Evolutionary conservation across 768 basidiomycete species (phyloP).

Genomic region (Kwoniella botswanensis): DNA sequence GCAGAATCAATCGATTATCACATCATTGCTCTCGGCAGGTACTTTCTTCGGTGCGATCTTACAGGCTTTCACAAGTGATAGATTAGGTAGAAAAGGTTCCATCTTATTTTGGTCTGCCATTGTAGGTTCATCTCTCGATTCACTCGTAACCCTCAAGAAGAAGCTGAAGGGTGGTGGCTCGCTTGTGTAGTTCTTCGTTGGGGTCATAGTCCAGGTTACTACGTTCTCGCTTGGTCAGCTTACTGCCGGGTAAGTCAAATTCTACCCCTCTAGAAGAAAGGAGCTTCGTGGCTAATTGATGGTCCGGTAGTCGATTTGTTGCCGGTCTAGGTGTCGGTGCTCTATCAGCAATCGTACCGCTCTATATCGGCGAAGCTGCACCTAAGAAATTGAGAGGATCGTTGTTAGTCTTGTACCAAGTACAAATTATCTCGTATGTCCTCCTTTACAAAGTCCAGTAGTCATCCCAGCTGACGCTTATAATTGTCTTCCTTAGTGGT

Average conservation of each 20-base stretch:
- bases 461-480: slow-evolving; percentile 7
- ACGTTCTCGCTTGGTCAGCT: slow-evolving; percentile 68
- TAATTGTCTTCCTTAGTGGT: slow-evolving; percentile 9
- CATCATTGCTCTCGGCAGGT: slow-evolving; percentile 76
- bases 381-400: slow-evolving; percentile 55
- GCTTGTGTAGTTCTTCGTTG: slow-evolving; percentile 27
- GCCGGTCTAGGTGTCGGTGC: slow-evolving; percentile 34
- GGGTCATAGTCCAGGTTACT: slow-evolving; percentile 63
- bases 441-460: not conserved
- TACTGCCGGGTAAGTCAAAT: slow-evolving; percentile 62
- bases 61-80: slow-evolving; percentile 69
- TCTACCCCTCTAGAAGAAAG: slow-evolving; percentile 62
- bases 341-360: slow-evolving; percentile 34
- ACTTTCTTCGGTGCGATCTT: slow-evolving; percentile 49
- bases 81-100: slow-evolving; percentile 72
- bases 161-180: too few relatives aligned
- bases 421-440: slow-evolving; percentile 65
- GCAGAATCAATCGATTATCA: slow-evolving; percentile 75
- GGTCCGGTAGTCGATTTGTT: slow-evolving; percentile 58
- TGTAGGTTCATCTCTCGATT: not conserved
- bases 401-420: slow-evolving; percentile 73
- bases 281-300: not conserved
- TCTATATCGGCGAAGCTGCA: slow-evolving; percentile 37
- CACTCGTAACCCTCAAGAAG: too few relatives aligned
- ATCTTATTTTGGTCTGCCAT: slow-evolving; percentile 77